phyloP scores from a whole-genome alignment of 345 rosid species.

The Citrus maxima region DNA sequence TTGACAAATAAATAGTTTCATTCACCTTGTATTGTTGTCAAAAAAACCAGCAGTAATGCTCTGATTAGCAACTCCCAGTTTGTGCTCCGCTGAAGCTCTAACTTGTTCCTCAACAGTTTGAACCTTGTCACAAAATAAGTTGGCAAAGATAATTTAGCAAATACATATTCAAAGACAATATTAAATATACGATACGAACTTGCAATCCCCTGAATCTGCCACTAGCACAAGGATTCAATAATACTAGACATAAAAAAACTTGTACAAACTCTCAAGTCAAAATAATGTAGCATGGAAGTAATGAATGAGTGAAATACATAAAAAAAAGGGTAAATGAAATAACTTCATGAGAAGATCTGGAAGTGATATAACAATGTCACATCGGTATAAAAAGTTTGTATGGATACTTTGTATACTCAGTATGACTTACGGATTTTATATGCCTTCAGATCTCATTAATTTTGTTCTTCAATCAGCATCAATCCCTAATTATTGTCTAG shows the following conservation, averaged over 20 bases:
- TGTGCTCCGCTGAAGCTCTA: constrained; percentile 92
- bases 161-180: neutral
- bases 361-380: neutral
- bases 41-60: constrained; percentile 96
- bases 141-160: neutral
- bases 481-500: neutral
- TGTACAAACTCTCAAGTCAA: neutral
- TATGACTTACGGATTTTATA: neutral
- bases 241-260: no score
- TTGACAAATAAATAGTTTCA: neutral
- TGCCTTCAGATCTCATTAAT: neutral
- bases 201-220: neutral
- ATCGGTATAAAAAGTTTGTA: neutral
- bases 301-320: neutral
- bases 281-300: neutral
- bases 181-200: neutral
- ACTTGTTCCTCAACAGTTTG: constrained; percentile 97
- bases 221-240: neutral
- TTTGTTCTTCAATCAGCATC: neutral
- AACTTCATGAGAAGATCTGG: neutral
- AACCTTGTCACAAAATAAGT: constrained; percentile 45
- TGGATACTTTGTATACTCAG: no score
- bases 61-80: constrained; percentile 96
- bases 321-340: neutral
- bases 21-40: constrained; percentile 89